These are phyloP conservation scores for Kalanchoe fedtschenkoi DNA, from an alignment of 164 flowering plant genomes.

Conservation along the genomic window DNA sequence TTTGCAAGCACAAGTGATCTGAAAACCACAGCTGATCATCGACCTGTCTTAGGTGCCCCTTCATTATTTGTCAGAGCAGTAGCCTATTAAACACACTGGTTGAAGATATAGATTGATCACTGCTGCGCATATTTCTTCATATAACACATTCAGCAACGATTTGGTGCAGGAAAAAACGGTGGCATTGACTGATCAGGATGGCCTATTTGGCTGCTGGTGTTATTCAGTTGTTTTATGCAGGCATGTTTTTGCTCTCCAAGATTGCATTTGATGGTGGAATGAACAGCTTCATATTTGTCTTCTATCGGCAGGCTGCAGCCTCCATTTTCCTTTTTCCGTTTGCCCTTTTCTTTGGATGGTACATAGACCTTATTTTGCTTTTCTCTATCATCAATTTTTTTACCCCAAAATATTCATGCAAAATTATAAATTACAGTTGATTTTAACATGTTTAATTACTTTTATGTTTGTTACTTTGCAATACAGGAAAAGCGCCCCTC, in stretches of 20 bases:
- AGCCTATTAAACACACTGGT: too few relatives aligned
- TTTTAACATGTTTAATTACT: not conserved
- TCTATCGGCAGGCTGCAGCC: conserved; percentile 53
- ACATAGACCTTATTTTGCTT: not conserved
- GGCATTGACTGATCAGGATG: conserved; percentile 18
- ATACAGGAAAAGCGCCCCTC: conserved; percentile 42
- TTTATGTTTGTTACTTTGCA: not conserved
- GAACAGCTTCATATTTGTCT: conserved; percentile 45
- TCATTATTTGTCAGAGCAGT: too few relatives aligned
- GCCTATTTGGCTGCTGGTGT: conserved; percentile 26
- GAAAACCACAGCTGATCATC: too few relatives aligned
- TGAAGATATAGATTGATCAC: too few relatives aligned
- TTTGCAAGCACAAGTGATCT: too few relatives aligned
- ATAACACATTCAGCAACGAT: too few relatives aligned
- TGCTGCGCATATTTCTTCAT: too few relatives aligned
- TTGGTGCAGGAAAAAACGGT: too few relatives aligned
- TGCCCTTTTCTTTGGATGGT: conserved; percentile 40
- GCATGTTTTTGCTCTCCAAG: conserved; percentile 44
- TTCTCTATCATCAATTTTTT: too few relatives aligned
- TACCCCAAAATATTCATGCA: too few relatives aligned
- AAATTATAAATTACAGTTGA: not conserved
- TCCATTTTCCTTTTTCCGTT: conserved; percentile 41
- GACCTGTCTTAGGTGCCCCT: too few relatives aligned
- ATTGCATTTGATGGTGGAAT: conserved; percentile 53
- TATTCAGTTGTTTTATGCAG: conserved; percentile 39